These are phyloP conservation scores for Phialophora expanda DNA, from an alignment of 2,329 filamentous ascomycete species.

Conservation along the genomic window DNA sequence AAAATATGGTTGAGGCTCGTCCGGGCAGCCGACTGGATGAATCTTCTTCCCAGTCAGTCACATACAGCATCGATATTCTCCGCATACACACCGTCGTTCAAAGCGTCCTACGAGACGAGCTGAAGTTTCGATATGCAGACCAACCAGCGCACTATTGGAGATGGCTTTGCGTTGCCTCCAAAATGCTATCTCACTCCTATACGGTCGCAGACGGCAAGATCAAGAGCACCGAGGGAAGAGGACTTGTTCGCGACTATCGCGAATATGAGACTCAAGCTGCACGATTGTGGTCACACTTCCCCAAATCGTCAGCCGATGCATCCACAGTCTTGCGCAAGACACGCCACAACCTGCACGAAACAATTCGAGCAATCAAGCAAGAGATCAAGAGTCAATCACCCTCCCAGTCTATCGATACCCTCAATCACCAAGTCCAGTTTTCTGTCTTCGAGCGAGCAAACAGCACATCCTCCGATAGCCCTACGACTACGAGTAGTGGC, in stretches of 20 bases:
- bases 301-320: slow-evolving; percentile 43
- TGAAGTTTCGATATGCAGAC: slow-evolving; percentile 42
- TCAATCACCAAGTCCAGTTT: slow-evolving; percentile 43
- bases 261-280: slow-evolving; percentile 56
- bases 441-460: slow-evolving; percentile 56
- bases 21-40: slow-evolving; percentile 22
- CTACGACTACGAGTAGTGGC: slow-evolving; percentile 42
- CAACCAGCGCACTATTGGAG: slow-evolving; percentile 46
- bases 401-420: slow-evolving; percentile 44
- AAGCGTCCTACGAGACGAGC: slow-evolving; percentile 54
- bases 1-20: slow-evolving; percentile 22
- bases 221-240: slow-evolving; percentile 45
- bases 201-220: slow-evolving; percentile 50
- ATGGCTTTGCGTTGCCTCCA: slow-evolving; percentile 52
- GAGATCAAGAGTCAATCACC: slow-evolving; percentile 52
- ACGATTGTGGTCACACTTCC: slow-evolving; percentile 48
- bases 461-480: slow-evolving; percentile 51
- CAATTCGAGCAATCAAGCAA: slow-evolving; percentile 47
- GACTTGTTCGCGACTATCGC: slow-evolving; percentile 53
- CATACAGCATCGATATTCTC: slow-evolving; percentile 49
- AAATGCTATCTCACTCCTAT: slow-evolving; percentile 51
- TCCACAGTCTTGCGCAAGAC: slow-evolving; percentile 45
- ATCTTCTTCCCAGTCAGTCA: slow-evolving; percentile 33
- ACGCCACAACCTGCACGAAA: slow-evolving; percentile 44
- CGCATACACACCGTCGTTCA: slow-evolving; percentile 57